Base-by-base conservation (phyloP, 345 rosid species). In the Chamaenerion angustifolium region DNA sequence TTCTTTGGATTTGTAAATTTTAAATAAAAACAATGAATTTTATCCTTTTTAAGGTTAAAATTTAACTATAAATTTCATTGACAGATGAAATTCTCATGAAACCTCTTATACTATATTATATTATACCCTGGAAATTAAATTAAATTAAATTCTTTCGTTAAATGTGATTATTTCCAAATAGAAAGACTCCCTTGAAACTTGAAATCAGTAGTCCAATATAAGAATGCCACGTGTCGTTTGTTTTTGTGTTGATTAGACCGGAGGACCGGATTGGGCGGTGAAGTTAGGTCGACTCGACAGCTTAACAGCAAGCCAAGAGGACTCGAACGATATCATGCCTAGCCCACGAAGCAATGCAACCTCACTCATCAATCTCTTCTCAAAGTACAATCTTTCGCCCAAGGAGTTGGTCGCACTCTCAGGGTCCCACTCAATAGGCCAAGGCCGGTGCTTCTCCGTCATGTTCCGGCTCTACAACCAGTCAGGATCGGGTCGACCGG, bases 251-350 rank as follows among this genome's bases (percentile, higher is more conserved):
- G 6, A 2, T 35, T 44, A 86, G 96, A 86, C 76, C 6, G 94
- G 97, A 52, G 97, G 95, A 50, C 95, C 97, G 1, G 58, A 63
- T 18, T 85, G 97, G 97, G 81, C 66, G 12, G 97, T 89, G 74
- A 89, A 65, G 66, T 65, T 89, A 11, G 97, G 97, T 37, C 76
- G 97, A 46, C 41, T 45, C 58, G 95, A 89, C 61, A 83, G 97
- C 75, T 63, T 89, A 44, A 79, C 75, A 8, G 90, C 97, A 0
- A 80, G 85, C 62, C 93, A 82, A 49, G 71, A 76, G 60, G 87
- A 85, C 60, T 60, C 97, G 0, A 63, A 71, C 67, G 54, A 69
- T 12, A 71, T 85, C 43, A 88, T 89, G 89, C 95, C 97, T 11
- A 89, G 95, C 54, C 97, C 97, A 14, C 75, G 93, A 69, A 78